A percentile compares a stretch with the other conserved stretches of the same genome.
These are phyloP conservation scores for Clathrospora elynae DNA, from an alignment of 2,329 filamentous ascomycete species.

Conservation along the genomic window DNA sequence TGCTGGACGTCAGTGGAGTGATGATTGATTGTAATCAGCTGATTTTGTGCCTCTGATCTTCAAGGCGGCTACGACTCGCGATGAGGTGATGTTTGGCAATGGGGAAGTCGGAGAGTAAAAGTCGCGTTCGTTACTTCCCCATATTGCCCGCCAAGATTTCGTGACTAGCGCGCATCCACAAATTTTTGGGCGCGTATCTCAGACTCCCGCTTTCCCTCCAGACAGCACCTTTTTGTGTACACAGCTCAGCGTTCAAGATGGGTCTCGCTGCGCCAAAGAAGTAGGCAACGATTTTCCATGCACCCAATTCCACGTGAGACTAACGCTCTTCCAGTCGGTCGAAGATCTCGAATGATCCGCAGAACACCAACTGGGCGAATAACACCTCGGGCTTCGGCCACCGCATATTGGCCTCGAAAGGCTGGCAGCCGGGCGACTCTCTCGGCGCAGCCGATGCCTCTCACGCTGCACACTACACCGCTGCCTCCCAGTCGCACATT, in stretches of 20 bases:
- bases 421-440: slow-evolving; percentile 85
- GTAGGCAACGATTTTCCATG: slow-evolving; percentile 50
- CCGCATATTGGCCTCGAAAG: slow-evolving; percentile 83
- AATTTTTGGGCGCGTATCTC: slow-evolving; percentile 31
- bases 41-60: background rate
- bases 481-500: slow-evolving; percentile 83
- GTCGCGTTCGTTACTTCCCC: slow-evolving; percentile 16
- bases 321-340: slow-evolving; percentile 54
- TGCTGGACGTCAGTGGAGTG: slow-evolving; percentile 21
- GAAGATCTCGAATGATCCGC: slow-evolving; percentile 88
- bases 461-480: slow-evolving; percentile 76
- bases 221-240: slow-evolving; percentile 9
- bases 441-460: slow-evolving; percentile 78
- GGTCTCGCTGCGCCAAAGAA: slow-evolving; percentile 71
- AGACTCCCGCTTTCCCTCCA: slow-evolving; percentile 21
- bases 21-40: slow-evolving; percentile 5
- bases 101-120: background rate
- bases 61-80: background rate
- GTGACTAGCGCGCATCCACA: slow-evolving; percentile 34
- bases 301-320: slow-evolving; percentile 2
- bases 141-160: slow-evolving; percentile 38
- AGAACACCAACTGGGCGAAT: slow-evolving; percentile 91
- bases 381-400: slow-evolving; percentile 85
- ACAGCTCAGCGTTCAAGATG: slow-evolving; percentile 54
- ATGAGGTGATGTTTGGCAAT: background rate